Conservation (phyloP, 192 early-diverging fungal species). For the Funneliformis mosseae region DNA sequence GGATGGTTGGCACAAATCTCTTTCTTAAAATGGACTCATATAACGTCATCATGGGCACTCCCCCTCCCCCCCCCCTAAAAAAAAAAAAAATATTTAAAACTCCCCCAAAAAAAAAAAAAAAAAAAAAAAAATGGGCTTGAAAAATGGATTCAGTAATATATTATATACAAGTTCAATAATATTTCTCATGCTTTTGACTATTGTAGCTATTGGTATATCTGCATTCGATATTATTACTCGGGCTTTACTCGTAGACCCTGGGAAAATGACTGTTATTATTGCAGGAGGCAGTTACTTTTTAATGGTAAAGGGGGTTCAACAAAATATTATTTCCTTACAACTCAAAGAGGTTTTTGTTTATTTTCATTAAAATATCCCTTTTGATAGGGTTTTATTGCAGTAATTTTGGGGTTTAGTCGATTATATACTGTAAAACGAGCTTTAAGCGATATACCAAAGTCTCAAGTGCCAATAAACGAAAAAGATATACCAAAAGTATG, state of each 20-base stretch:
- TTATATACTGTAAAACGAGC: constrained; percentile 50
- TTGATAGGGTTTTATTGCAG: constrained; percentile 48
- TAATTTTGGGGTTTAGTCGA: constrained; percentile 54
- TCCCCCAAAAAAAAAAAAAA: no score
- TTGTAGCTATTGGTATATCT: not conserved
- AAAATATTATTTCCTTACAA: not conserved
- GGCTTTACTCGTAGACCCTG: no score
- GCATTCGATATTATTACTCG: constrained; percentile 15
- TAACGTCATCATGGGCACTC: no score
- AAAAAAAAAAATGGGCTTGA: not conserved
- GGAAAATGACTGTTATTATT: not conserved
- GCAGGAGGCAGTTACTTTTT: constrained; percentile 7
- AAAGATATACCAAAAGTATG: constrained; percentile 54
- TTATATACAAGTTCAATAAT: constrained; percentile 22
- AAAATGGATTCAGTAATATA: not conserved
- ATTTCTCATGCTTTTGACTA: constrained; percentile 15
- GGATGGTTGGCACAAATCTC: no score
- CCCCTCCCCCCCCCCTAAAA: no score
- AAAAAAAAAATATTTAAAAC: no score
- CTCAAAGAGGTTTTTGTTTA: not conserved
- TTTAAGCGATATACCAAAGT: constrained; percentile 56
- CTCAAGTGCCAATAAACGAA: constrained; percentile 49
- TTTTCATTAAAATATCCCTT: not conserved
- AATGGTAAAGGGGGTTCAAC: not conserved
- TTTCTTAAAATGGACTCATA: no score